These are phyloP conservation scores for Chlorella sp. DNA, from an alignment of 139 green algal genomes.

Conservation along the genomic window DNA sequence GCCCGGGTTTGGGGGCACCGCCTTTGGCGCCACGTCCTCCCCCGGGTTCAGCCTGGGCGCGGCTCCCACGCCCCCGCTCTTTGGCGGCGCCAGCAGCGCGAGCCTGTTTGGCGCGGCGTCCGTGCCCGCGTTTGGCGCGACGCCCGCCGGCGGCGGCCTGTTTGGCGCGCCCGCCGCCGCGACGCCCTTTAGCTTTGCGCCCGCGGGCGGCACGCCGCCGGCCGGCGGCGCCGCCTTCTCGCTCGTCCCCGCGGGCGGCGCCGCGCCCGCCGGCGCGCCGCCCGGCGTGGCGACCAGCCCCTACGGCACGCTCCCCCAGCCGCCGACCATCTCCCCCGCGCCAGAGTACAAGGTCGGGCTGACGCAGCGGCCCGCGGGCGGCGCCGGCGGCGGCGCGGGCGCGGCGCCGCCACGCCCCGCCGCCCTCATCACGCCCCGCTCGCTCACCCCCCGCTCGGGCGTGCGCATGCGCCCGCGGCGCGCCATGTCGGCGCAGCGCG, in stretches of 20 bases:
- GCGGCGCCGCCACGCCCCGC: constrained; percentile 27
- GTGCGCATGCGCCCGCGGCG: constrained; percentile 42
- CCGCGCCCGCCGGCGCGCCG: background rate
- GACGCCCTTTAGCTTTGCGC: constrained; percentile 21
- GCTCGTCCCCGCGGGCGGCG: constrained; percentile 14
- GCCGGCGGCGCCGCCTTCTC: background rate
- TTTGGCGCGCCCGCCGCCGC: constrained; percentile 52
- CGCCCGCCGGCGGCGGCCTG: constrained; percentile 6
- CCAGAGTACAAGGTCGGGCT: constrained; percentile 67
- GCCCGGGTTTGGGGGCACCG: background rate
- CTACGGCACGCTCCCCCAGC: constrained; percentile 51
- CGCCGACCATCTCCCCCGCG: constrained; percentile 26
- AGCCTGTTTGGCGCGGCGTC: background rate
- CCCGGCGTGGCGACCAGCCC: constrained; percentile 39
- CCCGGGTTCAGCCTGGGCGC: background rate
- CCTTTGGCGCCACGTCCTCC: constrained; percentile 9
- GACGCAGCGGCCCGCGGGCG: constrained; percentile 46
- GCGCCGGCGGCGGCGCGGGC: constrained; percentile 22
- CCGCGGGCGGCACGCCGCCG: too few relatives aligned
- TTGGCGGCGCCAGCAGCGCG: constrained; percentile 7
- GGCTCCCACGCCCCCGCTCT: too few relatives aligned
- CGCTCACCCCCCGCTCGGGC: constrained; percentile 63
- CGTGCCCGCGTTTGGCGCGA: constrained; percentile 7
- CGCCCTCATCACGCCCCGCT: constrained; percentile 52
- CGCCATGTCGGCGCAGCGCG: constrained; percentile 14